Evolutionary conservation across 2,329 filamentous ascomycete genomes (phyloP), one percentile per base, ranked within the genome.

Genomic region (Knoxdaviesia capensis): DNA sequence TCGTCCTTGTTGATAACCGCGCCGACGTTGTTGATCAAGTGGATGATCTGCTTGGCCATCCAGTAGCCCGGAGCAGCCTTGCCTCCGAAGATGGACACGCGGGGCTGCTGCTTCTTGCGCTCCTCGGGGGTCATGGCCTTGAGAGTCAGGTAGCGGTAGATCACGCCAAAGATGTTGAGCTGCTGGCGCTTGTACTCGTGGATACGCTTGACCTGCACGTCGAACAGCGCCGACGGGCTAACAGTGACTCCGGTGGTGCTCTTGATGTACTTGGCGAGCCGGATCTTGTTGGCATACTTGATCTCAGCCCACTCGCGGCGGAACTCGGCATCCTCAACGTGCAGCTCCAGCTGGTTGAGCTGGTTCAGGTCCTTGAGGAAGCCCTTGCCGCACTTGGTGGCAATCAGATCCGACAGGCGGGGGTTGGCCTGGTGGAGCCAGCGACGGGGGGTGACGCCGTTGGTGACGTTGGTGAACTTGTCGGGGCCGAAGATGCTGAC

Each of bases 31-130:
- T 94, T 96, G 66, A 98, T 78, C 44, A 98, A 72, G 56, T 96
- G 88, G 52, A 98, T 98, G 50, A 94, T 86, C 36, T 90, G 92
- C 73, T 98, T 98, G 34, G 90, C 90, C 90, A 96, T 98, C 90
- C 90, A 98, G 68, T 98, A 98, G 10, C 90, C 90, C 0, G 90
- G 90, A 2, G 90, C 90, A 30, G 90, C 90, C 64, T 98, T 98
- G 52, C 90, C 90, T 55, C 90, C 90, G 56, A 98, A 96, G 59
- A 98, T 92, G 44, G 82, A 90, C 7, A 96, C 90, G 41, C 88
- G 80, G 10, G 87, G 85, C 38, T 79, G 73, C 46, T 83, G 69
- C 63, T 90, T 90, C 70, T 92, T 88, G 50, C 78, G 75, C 56
- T 94, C 80, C 52, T 86, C 83, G 0, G 83, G 67, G 29, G 70